Evolutionary conservation across 192 early-diverging fungal species (phyloP).

Genomic region (Jimgerdemannia flammicorona): DNA sequence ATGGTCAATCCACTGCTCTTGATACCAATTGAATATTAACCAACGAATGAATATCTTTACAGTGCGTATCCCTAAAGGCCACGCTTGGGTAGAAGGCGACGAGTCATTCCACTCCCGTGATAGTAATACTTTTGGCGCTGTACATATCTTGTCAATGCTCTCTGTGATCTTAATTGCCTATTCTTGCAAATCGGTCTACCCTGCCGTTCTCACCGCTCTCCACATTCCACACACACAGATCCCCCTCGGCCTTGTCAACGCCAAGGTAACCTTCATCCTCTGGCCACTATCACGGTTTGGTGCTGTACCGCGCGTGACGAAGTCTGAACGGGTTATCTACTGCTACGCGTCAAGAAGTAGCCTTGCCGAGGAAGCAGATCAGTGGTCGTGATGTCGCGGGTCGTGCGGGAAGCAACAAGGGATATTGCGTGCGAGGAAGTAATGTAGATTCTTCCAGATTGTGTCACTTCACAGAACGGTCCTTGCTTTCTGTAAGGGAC

Average conservation of each 20-base stretch:
- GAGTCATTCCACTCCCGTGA: conserved; percentile 80
- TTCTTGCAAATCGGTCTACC: not conserved
- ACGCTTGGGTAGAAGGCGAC: conserved; percentile 87
- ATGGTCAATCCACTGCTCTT: conserved; percentile 16
- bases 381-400: not conserved
- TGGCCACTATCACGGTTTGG: conserved; percentile 70
- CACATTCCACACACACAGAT: conserved; percentile 34
- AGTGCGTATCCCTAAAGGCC: conserved; percentile 68
- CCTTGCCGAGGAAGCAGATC: not conserved
- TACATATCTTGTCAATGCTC: conserved; percentile 18
- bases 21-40: not conserved
- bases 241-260: conserved; percentile 63
- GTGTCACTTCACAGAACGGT: too few species aligned
- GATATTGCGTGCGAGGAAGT: not conserved
- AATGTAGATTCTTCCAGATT: too few species aligned
- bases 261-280: conserved; percentile 54
- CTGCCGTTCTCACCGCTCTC: not conserved
- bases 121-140: conserved; percentile 76
- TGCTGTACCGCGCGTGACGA: conserved; percentile 20
- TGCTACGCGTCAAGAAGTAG: not conserved
- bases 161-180: not conserved
- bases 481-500: too few species aligned
- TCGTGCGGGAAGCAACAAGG: not conserved
- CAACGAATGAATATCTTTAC: not conserved
- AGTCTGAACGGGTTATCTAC: not conserved